Base-by-base conservation (phyloP, 371 early-diverging fungal species). In the Vairimorpha ceranae region DNA sequence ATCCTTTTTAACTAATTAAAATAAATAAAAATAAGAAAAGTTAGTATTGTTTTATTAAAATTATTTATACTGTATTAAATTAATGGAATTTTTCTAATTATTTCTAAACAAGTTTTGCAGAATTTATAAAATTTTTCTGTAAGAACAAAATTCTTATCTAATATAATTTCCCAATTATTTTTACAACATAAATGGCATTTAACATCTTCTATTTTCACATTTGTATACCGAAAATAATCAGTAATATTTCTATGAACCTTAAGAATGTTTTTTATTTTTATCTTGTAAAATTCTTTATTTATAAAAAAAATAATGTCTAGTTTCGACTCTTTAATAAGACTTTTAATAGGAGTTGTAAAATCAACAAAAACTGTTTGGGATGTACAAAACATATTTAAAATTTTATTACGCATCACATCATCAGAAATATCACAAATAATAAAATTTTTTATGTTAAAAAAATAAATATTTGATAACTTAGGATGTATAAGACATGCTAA, bases 381-480 rank as follows among this genome's bases (percentile, higher is more conserved):
- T 25, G 38, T 35, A 35, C 2, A 35, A 60, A 60, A 60, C 60
- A 60, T 60, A 35, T n/a, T 60, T 36, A n/a, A 12, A 35, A 60
- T 35, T 17, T 60, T 3, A 60, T 60, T 60, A 35, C 12, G 1
- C 3, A 35, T 2, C 2, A 35, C n/a, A 4, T 35, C 12, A 30
- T 60, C 21, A 17, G 14, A 35, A 35, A 12, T 35, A n/a, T 60
- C 35, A 7, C 12, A 35, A 17, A 35, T 4, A 33, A 60, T n/a
- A 25, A 35, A 8, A 60, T 60, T 36, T 35, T 33, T 36, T 30
- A 60, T 60, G 35, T 60, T 60, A 35, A 35, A 60, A 60, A 30
- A 60, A 60, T 4, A 4, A n/a, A 48, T 48, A 21, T n/a, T 21
- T 4, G n/a, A n/a, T 48, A n/a, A n/a, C n/a, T 48, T 21, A 21